Conservation (phyloP, 352 stramenopile genomes). For the Phytophthora agathidicida region DNA sequence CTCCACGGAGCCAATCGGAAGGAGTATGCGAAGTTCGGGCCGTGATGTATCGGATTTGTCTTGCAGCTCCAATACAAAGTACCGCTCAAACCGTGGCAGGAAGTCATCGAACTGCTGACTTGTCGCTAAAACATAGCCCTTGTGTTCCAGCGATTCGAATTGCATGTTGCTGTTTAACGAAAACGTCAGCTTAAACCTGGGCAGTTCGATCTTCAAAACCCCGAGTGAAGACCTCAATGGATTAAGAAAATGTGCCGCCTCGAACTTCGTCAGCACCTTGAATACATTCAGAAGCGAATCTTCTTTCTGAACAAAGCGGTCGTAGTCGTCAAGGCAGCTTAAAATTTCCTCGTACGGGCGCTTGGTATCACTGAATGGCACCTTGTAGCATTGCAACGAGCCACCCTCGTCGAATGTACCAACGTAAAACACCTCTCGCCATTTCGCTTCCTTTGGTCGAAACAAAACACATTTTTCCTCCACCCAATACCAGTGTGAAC, state of each 20-base stretch:
- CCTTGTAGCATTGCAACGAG: conserved; percentile 34
- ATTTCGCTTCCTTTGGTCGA: conserved; percentile 23
- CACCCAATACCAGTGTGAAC: conserved; percentile 63
- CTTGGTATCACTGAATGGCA: conserved; percentile 34
- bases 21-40: conserved; percentile 30
- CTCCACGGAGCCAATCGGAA: conserved; percentile 40
- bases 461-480: conserved; percentile 48
- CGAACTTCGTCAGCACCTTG: conserved; percentile 48
- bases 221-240: conserved; percentile 15
- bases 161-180: conserved; percentile 17
- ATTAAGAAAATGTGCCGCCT: conserved; percentile 41
- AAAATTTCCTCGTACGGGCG: conserved; percentile 19
- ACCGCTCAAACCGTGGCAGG: conserved; percentile 43
- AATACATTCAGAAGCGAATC: conserved; percentile 4
- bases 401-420: conserved; percentile 16
- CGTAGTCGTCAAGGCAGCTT: conserved; percentile 17
- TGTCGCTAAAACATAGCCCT: conserved; percentile 41
- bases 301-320: conserved; percentile 29
- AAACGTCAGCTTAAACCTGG: conserved; percentile 52
- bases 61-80: conserved; percentile 36
- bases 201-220: conserved; percentile 44
- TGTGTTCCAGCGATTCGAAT: conserved; percentile 42
- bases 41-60: conserved; percentile 18
- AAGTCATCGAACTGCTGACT: conserved; percentile 50
- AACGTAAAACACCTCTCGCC: conserved; percentile 28